Conservation (phyloP, 352 stramenopile genomes). For the Thalassiosira mediterranea region DNA sequence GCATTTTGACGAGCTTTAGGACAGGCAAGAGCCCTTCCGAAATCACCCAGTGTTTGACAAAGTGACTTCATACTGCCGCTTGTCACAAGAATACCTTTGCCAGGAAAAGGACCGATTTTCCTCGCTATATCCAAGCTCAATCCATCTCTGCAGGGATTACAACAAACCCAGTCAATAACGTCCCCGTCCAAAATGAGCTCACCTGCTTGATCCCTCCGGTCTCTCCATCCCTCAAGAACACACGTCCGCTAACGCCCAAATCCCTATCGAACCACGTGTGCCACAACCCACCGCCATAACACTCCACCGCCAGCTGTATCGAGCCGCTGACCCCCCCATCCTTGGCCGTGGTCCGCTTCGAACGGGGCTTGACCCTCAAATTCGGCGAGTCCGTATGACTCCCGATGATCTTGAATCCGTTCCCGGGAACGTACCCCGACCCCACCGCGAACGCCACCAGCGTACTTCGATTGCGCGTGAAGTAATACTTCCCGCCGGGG, state of each 20-base stretch:
- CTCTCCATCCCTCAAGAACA: constrained; percentile 87
- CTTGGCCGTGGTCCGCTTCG: constrained; percentile 81
- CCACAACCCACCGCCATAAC: constrained; percentile 93
- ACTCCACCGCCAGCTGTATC: constrained; percentile 84
- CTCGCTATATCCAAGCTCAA: no score
- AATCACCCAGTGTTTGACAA: no score
- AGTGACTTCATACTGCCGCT: no score
- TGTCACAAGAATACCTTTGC: no score
- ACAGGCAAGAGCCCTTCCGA: no score
- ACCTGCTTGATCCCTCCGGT: constrained; percentile 28
- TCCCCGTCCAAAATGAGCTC: no score
- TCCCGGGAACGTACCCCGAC: constrained; percentile 89
- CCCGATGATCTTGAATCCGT: constrained; percentile 93
- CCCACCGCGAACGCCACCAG: constrained; percentile 95
- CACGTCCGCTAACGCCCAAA: constrained; percentile 91
- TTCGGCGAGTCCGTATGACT: constrained; percentile 92
- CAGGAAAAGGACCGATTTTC: no score
- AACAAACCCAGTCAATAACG: no score
- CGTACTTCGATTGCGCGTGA: constrained; percentile 94
- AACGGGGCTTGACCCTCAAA: constrained; percentile 83
- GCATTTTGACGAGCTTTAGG: no score
- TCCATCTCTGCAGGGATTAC: no score
- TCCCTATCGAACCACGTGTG: constrained; percentile 99
- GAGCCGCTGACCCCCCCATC: constrained; percentile 36
- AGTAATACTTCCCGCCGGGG: constrained; percentile 94